A percentile compares a stretch with the other conserved stretches of the same genome.
These are phyloP conservation scores for Saccharomyces cerevisiae DNA, from an alignment of 805 yeast species.

Conservation along the genomic window DNA sequence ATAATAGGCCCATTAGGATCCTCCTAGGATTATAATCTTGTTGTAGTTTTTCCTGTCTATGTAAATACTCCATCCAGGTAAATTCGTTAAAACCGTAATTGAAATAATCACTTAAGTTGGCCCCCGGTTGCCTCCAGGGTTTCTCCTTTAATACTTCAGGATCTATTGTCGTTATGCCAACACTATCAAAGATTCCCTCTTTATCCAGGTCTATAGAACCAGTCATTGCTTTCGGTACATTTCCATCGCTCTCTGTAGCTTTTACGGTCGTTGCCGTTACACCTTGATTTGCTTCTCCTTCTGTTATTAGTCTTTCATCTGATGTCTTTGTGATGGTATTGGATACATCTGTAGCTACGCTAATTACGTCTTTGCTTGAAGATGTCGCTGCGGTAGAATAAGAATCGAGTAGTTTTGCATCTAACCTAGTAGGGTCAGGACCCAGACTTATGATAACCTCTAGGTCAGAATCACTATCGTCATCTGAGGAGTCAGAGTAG, in stretches of 20 bases:
- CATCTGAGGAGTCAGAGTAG: slow-evolving; percentile 39
- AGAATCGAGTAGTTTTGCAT: slow-evolving; percentile 7
- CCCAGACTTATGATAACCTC: slow-evolving; percentile 69
- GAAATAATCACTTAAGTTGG: slow-evolving; percentile 88
- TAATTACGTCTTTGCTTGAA: background rate
- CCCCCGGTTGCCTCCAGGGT: slow-evolving; percentile 98
- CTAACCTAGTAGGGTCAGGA: slow-evolving; percentile 21
- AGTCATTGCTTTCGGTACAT: slow-evolving; percentile 9
- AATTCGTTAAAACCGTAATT: slow-evolving; percentile 95
- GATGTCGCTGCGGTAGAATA: background rate
- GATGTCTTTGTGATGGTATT: slow-evolving; percentile 6
- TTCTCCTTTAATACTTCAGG: slow-evolving; percentile 80
- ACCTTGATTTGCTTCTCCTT: background rate
- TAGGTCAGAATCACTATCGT: slow-evolving; percentile 55
- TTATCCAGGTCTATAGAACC: slow-evolving; percentile 29
- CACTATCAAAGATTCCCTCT: slow-evolving; percentile 50
- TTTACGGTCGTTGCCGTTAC: background rate
- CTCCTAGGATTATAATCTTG: slow-evolving; percentile 79
- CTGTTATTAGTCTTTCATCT: slow-evolving; percentile 8
- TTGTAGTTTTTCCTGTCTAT: slow-evolving; percentile 74
- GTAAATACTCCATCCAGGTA: slow-evolving; percentile 89
- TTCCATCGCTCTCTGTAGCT: slow-evolving; percentile 3
- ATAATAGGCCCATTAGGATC: slow-evolving; percentile 47
- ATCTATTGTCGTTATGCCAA: slow-evolving; percentile 72
- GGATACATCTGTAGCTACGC: slow-evolving; percentile 14